A percentile compares a stretch with the other conserved stretches of the same genome.
Evolutionary conservation across 768 basidiomycete species (phyloP).

Genomic region (Leccinum disarticulatum): DNA sequence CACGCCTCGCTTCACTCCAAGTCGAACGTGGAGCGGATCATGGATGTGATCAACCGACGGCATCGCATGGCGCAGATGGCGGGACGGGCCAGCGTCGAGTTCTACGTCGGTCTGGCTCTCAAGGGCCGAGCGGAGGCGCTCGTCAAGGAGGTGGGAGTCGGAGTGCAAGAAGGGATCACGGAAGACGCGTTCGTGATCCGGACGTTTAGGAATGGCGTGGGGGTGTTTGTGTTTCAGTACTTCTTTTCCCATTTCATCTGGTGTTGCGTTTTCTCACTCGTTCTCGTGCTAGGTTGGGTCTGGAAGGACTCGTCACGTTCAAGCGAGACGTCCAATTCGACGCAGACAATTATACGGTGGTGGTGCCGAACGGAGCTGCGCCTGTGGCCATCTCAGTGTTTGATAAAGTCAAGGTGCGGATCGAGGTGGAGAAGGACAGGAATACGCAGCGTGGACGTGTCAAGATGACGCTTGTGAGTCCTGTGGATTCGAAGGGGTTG

Average conservation of each 20-base stretch:
- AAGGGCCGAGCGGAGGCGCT: conserved; percentile 56
- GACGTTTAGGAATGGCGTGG: conserved; percentile 90
- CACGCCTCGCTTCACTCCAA: conserved; percentile 90
- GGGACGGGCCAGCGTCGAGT: conserved; percentile 93
- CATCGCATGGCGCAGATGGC: conserved; percentile 99
- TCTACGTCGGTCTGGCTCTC: conserved; percentile 92
- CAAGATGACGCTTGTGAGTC: conserved; percentile 75
- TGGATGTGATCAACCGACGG: conserved; percentile 85
- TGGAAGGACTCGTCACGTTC: conserved; percentile 82
- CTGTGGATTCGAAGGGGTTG: background rate
- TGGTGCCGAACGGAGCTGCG: conserved; percentile 48
- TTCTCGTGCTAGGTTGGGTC: conserved; percentile 46
- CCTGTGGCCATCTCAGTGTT: conserved; percentile 80
- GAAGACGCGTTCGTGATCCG: conserved; percentile 94
- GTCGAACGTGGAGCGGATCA: conserved; percentile 78
- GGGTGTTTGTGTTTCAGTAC: conserved; percentile 94
- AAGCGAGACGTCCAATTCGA: conserved; percentile 89
- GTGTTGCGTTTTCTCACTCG: background rate
- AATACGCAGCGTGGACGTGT: conserved; percentile 92
- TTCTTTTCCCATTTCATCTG: background rate
- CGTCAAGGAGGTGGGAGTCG: conserved; percentile 26
- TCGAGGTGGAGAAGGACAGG: conserved; percentile 92
- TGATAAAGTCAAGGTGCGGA: conserved; percentile 87
- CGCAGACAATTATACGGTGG: conserved; percentile 84
- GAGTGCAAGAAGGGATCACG: conserved; percentile 40